A percentile compares a stretch with the other conserved stretches of the same genome.
phyloP scores from a whole-genome alignment of 225 moss, liverwort and hornwort genomes.

The Physcomitrellopsis africana region DNA sequence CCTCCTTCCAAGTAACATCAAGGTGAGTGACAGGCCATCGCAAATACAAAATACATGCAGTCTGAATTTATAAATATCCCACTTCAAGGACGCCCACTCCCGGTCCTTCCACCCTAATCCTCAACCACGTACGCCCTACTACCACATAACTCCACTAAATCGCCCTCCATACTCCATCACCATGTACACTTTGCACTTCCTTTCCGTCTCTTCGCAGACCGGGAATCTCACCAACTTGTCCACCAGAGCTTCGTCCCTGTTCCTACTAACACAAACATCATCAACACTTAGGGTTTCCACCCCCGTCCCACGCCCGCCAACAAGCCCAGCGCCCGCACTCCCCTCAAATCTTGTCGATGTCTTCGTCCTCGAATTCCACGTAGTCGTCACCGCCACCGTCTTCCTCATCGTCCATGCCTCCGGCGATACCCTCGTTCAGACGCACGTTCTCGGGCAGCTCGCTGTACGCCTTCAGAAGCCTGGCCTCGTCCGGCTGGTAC shows the following conservation, averaged over 20 bases:
- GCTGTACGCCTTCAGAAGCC: slow-evolving; percentile 64
- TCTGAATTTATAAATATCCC: too few species aligned
- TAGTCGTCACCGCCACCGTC: slow-evolving; percentile 73
- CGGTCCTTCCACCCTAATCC: too few species aligned
- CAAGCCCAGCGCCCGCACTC: neutral
- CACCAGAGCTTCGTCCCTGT: neutral
- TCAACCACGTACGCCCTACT: too few species aligned
- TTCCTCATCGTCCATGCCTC: slow-evolving; percentile 77
- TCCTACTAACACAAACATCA: neutral
- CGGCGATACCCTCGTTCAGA: slow-evolving; percentile 80
- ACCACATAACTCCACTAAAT: too few species aligned
- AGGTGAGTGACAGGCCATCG: too few species aligned
- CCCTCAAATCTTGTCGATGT: slow-evolving; percentile 65
- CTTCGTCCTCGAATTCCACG: slow-evolving; percentile 80
- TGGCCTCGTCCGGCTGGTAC: slow-evolving; percentile 74
- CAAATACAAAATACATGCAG: too few species aligned
- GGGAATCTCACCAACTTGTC: neutral
- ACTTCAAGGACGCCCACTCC: too few species aligned
- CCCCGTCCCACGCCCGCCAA: slow-evolving; percentile 1
- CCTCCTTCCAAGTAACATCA: too few species aligned
- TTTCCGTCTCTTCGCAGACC: neutral
- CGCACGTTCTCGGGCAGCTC: slow-evolving; percentile 78
- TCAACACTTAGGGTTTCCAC: slow-evolving; percentile 7
- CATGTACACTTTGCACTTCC: too few species aligned
- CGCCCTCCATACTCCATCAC: too few species aligned